A percentile compares a stretch with the other conserved stretches of the same genome.
Evolutionary conservation across 2,329 filamentous ascomycete genomes (phyloP).

Genomic region (Ophiostoma sp.): DNA sequence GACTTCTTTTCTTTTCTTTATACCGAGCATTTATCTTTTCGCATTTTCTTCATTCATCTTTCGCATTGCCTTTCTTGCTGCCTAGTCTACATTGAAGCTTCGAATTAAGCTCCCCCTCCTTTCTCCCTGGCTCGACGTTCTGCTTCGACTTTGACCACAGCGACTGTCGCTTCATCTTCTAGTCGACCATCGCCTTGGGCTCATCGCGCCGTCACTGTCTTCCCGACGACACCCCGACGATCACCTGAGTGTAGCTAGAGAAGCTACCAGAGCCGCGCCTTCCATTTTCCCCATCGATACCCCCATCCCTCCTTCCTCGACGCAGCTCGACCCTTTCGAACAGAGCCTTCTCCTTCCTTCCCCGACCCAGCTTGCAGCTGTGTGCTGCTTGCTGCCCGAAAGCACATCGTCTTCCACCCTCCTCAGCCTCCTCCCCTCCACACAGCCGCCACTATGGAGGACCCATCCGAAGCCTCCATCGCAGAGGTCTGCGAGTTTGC

Average conservation of each 20-base stretch:
- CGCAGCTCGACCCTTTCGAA: neutral
- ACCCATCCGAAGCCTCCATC: constrained; percentile 41
- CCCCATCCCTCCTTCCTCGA: neutral
- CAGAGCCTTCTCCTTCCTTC: neutral
- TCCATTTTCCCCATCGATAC: neutral
- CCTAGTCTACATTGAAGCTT: neutral
- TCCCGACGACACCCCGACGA: neutral
- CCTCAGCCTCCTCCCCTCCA: neutral
- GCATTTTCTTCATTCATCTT: neutral
- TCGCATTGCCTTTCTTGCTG: neutral
- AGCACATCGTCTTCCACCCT: neutral
- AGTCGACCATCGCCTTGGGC: neutral
- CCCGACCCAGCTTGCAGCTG: constrained; percentile 18
- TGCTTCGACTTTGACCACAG: neutral
- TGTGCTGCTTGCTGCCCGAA: constrained; percentile 2
- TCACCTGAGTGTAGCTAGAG: neutral
- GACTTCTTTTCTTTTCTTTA: neutral
- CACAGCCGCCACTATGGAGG: constrained; percentile 33
- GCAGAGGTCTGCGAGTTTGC: constrained; percentile 46
- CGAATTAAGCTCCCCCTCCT: neutral
- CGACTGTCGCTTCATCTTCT: neutral
- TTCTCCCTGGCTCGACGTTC: neutral
- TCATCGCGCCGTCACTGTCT: neutral
- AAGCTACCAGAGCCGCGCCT: neutral
- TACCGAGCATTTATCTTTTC: neutral